Conservation (phyloP, 2,329 filamentous ascomycete genomes). For the Moelleriella libera region DNA sequence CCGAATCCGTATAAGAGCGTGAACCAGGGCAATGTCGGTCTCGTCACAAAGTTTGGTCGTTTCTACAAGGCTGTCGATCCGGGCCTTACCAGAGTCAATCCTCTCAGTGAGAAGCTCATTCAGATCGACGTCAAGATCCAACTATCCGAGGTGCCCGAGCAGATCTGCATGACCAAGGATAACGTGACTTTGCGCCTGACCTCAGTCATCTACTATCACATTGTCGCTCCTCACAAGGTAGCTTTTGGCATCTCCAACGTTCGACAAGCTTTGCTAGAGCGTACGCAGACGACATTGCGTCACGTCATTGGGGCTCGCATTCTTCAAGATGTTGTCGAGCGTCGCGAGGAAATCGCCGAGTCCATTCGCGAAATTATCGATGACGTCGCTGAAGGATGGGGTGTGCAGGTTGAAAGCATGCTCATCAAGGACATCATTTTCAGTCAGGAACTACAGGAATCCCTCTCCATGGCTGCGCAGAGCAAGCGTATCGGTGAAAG, state of each 20-base stretch:
- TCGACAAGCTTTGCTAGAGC: slow-evolving; percentile 89
- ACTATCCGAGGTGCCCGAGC: slow-evolving; percentile 90
- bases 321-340: slow-evolving; percentile 95
- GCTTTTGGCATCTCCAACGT: slow-evolving; percentile 95
- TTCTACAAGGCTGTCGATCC: slow-evolving; percentile 96
- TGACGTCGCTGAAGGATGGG: slow-evolving; percentile 86
- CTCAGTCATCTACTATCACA: slow-evolving; percentile 98
- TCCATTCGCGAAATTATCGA: slow-evolving; percentile 96
- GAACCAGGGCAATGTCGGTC: slow-evolving; percentile 81
- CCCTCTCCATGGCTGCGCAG: slow-evolving; percentile 94
- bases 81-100: slow-evolving; percentile 94
- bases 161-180: slow-evolving; percentile 99
- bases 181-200: slow-evolving; percentile 91
- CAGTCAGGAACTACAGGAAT: slow-evolving; percentile 88
- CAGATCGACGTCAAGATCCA: slow-evolving; percentile 99
- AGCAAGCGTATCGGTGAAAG: slow-evolving; percentile 96
- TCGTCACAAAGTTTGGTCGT: slow-evolving; percentile 88
- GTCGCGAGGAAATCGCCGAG: slow-evolving; percentile 89
- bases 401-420: slow-evolving; percentile 94
- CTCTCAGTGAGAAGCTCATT: slow-evolving; percentile 75
- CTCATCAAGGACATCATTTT: slow-evolving; percentile 99
- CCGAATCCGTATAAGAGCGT: slow-evolving; percentile 95
- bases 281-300: slow-evolving; percentile 92
- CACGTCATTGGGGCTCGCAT: slow-evolving; percentile 94
- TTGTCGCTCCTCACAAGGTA: slow-evolving; percentile 87